A percentile compares a stretch with the other conserved stretches of the same genome.
Conservation (phyloP, 768 basidiomycete species). For the Hypholoma fasciculare region DNA sequence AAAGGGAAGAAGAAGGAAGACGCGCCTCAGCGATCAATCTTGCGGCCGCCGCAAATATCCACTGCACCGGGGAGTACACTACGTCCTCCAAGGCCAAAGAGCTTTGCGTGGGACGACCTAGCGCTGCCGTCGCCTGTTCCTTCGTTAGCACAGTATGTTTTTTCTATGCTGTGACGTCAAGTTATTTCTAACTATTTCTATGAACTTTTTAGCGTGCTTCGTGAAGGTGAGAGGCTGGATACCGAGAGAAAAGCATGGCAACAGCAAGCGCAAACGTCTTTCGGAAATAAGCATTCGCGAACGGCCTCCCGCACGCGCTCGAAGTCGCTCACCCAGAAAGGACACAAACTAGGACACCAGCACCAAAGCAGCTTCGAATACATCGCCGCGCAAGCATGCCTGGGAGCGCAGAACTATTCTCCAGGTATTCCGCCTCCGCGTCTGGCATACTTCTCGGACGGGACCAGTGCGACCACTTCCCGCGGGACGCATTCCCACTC, state of each 20-base stretch:
- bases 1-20: constrained; percentile 10
- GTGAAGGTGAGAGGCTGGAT: constrained; percentile 61
- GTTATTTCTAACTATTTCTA: neutral
- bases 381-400: constrained; percentile 63
- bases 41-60: neutral
- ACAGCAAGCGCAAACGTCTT: constrained; percentile 56
- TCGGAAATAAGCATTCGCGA: constrained; percentile 65
- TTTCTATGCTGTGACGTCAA: constrained; percentile 1
- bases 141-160: constrained; percentile 51
- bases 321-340: constrained; percentile 50
- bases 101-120: constrained; percentile 61
- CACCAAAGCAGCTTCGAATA: constrained; percentile 49
- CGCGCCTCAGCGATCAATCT: neutral
- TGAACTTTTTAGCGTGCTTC: constrained; percentile 53
- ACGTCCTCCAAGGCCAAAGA: constrained; percentile 47
- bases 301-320: constrained; percentile 63
- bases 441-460: constrained; percentile 20
- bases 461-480: constrained; percentile 11
- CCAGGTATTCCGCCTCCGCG: constrained; percentile 34
- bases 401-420: constrained; percentile 62
- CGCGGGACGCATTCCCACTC: constrained; percentile 34
- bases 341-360: constrained; percentile 21
- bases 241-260: constrained; percentile 70
- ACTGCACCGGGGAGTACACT: neutral
- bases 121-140: constrained; percentile 58